Conservation (phyloP, 2,329 filamentous ascomycete species). For the Aspergillus brasiliensis region DNA sequence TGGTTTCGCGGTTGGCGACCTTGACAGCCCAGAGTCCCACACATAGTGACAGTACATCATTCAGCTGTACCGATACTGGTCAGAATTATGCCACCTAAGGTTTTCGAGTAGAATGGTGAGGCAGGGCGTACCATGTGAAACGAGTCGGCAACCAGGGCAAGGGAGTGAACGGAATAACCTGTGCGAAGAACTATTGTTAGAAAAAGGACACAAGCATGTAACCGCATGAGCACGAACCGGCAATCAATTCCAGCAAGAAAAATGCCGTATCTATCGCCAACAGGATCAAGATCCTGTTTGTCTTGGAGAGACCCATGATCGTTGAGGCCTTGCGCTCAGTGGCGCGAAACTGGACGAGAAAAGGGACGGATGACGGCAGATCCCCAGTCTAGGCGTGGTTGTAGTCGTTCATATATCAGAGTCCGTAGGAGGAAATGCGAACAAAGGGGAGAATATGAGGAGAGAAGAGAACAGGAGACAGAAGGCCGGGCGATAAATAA, state of each 20-base stretch:
- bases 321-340: constrained; percentile 25
- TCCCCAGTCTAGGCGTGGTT: neutral
- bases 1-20: constrained; percentile 76
- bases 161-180: constrained; percentile 83
- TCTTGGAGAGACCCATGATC: constrained; percentile 85
- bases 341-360: constrained; percentile 17
- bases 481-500: constrained; percentile 1
- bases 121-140: constrained; percentile 82
- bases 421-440: neutral
- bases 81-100: neutral
- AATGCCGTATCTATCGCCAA: constrained; percentile 86
- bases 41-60: constrained; percentile 92
- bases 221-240: constrained; percentile 51
- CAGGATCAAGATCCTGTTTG: constrained; percentile 87
- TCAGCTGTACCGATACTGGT: constrained; percentile 60
- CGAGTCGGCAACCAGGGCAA: constrained; percentile 92
- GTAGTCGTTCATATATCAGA: neutral
- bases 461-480: neutral
- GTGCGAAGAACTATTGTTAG: constrained; percentile 18
- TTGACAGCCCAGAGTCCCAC: constrained; percentile 96
- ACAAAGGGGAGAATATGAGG: neutral
- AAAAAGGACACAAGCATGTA: neutral
- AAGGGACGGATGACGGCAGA: constrained; percentile 2
- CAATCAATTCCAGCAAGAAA: constrained; percentile 84
- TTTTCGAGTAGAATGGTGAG: neutral